Base-by-base conservation (phyloP, 2,329 filamentous ascomycete genomes). In the Cercospora nicotianae region DNA sequence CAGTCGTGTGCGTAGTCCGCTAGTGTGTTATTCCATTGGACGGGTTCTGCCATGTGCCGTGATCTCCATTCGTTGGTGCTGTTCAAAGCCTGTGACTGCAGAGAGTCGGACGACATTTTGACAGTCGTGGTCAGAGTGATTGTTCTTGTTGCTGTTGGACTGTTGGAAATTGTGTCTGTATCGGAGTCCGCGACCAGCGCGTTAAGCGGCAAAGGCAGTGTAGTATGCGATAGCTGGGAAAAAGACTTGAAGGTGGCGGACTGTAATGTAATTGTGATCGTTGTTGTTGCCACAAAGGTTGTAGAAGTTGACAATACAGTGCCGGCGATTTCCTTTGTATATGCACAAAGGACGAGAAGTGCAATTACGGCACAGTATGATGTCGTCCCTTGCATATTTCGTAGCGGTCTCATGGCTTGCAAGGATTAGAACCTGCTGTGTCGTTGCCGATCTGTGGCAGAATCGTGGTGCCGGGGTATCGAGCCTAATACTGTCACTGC, bases 31-130 rank as follows among this genome's bases (percentile, higher is more conserved):
- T 77, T 72, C 77, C 77, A 78, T 9, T 26, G 70, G 23, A 78
- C 45, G 2, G 71, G 60, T 4, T 63, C 45, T 16, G 74, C 75
- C 28, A 70, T 48, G 57, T 76, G 71, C 18, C 71, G 69, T 6
- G 67, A 57, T 55, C 77, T 74, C 60, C 74, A 78, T 48, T 67
- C 68, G 60, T 78, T 78, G 23, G 76, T 78, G 71, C 75, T 76
- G 66, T 78, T 78, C 39, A 78, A 68, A 20, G 76, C 69, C 2
- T 68, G 60, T 18, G 63, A 68, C 10, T 67, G 30, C n/a, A 75
- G 71, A 10, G 69, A 60, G 26, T 67, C 68, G 18, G 62, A 39
- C 20, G 62, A 28, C 62, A 58, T 64, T 36, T 10, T 64, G 62
- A 58, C 16, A 5, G 33, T 31, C n/a, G 51, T 64, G 8, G 62